These are phyloP conservation scores for Scedosporium dehoogii DNA, from an alignment of 2,329 filamentous ascomycete species.

Conservation along the genomic window DNA sequence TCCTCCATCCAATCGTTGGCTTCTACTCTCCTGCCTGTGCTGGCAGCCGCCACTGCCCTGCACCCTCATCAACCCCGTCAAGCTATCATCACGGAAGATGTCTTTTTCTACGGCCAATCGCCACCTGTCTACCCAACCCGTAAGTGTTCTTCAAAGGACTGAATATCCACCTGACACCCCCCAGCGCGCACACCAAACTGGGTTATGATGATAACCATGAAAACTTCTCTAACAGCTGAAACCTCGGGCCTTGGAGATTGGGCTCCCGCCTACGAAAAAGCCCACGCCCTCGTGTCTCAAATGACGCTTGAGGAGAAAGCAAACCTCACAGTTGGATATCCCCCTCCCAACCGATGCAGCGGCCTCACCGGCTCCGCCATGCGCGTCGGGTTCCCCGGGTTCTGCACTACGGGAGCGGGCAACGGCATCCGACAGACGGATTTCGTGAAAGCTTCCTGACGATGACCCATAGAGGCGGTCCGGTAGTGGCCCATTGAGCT, in stretches of 20 bases:
- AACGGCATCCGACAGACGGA: slow-evolving; percentile 32
- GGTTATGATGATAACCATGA: slow-evolving; percentile 7
- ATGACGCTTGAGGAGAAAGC: slow-evolving; percentile 52
- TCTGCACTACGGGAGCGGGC: slow-evolving; percentile 34
- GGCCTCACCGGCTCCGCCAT: slow-evolving; percentile 31
- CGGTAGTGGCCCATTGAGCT: too few relatives aligned
- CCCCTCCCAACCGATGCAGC: slow-evolving; percentile 31
- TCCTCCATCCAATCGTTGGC: too few relatives aligned
- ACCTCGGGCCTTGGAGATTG: slow-evolving; percentile 55
- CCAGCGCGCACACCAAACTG: too few relatives aligned
- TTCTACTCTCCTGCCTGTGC: too few relatives aligned
- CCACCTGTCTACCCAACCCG: slow-evolving; percentile 41
- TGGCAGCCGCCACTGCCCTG: too few relatives aligned
- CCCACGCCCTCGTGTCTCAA: slow-evolving; percentile 56
- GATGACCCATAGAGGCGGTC: too few relatives aligned
- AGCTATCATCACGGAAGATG: slow-evolving; percentile 15
- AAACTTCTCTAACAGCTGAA: slow-evolving; percentile 22
- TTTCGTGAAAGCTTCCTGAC: too few relatives aligned
- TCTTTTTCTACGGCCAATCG: slow-evolving; percentile 39
- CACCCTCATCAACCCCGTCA: too few relatives aligned
- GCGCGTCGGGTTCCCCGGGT: slow-evolving; percentile 30
- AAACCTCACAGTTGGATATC: too few relatives aligned
- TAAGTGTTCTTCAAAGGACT: slow-evolving; percentile 19
- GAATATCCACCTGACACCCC: neutral
- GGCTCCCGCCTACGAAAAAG: slow-evolving; percentile 57